A percentile compares a stretch with the other conserved stretches of the same genome.
Conservation (phyloP, 495 filamentous ascomycete species). For the Trypethelium eluteriae region DNA sequence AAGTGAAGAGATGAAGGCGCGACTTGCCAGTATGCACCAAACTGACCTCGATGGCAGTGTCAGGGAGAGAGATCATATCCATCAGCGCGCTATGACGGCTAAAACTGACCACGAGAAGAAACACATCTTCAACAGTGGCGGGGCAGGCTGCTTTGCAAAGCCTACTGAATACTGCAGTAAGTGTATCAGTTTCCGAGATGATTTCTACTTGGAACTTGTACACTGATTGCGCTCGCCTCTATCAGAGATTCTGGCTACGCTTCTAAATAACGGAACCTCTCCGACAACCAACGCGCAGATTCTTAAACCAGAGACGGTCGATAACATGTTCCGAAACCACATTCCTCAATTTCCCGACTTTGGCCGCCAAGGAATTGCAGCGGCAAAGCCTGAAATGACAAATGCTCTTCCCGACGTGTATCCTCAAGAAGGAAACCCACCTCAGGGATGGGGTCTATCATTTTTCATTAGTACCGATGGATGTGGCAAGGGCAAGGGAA, state of each 20-base stretch:
- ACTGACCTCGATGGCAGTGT: slow-evolving; percentile 38
- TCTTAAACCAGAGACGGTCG: slow-evolving; percentile 44
- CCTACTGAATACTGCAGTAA: slow-evolving; percentile 51
- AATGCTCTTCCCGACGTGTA: slow-evolving; percentile 44
- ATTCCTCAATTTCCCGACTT: slow-evolving; percentile 49
- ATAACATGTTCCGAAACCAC: slow-evolving; percentile 55
- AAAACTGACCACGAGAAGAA: slow-evolving; percentile 34
- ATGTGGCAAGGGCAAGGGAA: slow-evolving; percentile 30
- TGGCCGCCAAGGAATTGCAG: slow-evolving; percentile 37
- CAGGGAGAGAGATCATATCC: slow-evolving; percentile 42
- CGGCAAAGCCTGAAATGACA: slow-evolving; percentile 47
- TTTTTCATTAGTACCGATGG: slow-evolving; percentile 43
- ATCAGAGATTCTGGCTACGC: slow-evolving; percentile 30
- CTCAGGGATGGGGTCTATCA: slow-evolving; percentile 55
- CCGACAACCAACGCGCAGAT: slow-evolving; percentile 44
- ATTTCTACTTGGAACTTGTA: neutral
- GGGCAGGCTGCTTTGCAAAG: slow-evolving; percentile 48
- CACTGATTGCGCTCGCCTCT: neutral
- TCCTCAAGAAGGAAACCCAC: slow-evolving; percentile 42
- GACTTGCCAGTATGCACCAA: slow-evolving; percentile 46
- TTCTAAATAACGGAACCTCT: slow-evolving; percentile 34
- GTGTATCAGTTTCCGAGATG: slow-evolving; percentile 18
- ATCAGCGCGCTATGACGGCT: slow-evolving; percentile 39
- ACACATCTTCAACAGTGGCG: slow-evolving; percentile 46
- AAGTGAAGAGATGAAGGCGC: slow-evolving; percentile 41